These are phyloP conservation scores for Penicillium sp. DNA, from an alignment of 2,329 filamentous ascomycete species.

Conservation along the genomic window DNA sequence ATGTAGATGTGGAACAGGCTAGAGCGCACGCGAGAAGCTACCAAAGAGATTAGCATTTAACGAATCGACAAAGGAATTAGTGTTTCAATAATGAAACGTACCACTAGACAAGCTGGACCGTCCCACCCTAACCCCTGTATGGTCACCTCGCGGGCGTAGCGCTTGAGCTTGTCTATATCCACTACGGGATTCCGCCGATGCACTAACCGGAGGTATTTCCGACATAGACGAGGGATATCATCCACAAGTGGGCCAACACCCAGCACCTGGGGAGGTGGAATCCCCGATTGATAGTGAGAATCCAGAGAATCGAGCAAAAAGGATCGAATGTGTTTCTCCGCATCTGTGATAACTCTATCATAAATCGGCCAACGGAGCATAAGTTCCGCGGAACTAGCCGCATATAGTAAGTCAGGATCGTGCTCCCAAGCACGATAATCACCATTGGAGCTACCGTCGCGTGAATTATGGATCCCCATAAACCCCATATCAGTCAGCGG, in stretches of 20 bases:
- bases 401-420: constrained; percentile 21
- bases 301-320: constrained; percentile 26
- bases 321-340: constrained; percentile 23
- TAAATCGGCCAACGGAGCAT: constrained; percentile 27
- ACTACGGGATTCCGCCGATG: constrained; percentile 23
- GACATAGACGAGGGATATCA: constrained; percentile 19
- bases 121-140: constrained; percentile 25
- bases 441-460: constrained; percentile 5
- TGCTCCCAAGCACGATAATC: constrained; percentile 17
- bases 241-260: constrained; percentile 16
- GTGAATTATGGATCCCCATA: constrained; percentile 3
- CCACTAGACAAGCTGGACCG: constrained; percentile 26
- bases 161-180: constrained; percentile 19
- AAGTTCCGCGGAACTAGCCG: constrained; percentile 22
- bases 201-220: constrained; percentile 16
- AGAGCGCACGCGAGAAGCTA: constrained; percentile 25
- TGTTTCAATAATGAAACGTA: constrained; percentile 3
- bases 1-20: constrained; percentile 19
- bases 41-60: not conserved
- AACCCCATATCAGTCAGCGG: constrained; percentile 11
- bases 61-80: not conserved
- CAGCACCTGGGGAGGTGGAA: constrained; percentile 10
- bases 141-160: constrained; percentile 23
- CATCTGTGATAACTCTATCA: constrained; percentile 20
- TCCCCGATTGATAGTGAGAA: constrained; percentile 3